Percentiles rank a stretch among this genome's conserved stretches.
phyloP scores from a whole-genome alignment of 306 rosid genomes.

The Malus asiatica region DNA sequence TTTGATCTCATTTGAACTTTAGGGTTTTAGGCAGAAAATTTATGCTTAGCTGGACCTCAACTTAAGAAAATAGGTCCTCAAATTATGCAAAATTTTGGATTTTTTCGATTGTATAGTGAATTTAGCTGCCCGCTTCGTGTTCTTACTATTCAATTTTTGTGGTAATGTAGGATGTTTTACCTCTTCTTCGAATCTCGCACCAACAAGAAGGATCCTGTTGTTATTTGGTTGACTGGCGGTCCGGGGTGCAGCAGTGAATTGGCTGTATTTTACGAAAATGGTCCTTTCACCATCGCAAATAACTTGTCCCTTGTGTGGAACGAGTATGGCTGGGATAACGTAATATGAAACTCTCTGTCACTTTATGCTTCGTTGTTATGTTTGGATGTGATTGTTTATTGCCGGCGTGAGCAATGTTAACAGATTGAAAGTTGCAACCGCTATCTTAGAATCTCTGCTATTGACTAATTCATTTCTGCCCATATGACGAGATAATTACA shows the following conservation, averaged over 20 bases:
- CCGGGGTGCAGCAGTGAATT: constrained; percentile 98
- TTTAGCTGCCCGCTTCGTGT: constrained; percentile 1
- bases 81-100: background rate
- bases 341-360: constrained; percentile 14
- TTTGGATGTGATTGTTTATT: background rate
- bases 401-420: background rate
- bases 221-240: constrained; percentile 97
- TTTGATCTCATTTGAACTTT: background rate
- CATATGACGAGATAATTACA: too few species aligned
- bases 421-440: background rate
- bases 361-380: background rate
- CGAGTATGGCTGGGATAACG: constrained; percentile 95
- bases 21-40: background rate
- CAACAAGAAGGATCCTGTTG: constrained; percentile 77
- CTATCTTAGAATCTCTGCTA: background rate
- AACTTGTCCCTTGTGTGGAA: constrained; percentile 92
- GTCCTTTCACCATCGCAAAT: constrained; percentile 75
- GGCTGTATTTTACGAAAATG: constrained; percentile 93
- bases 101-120: background rate
- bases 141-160: constrained; percentile 7
- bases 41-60: background rate
- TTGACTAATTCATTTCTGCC: background rate
- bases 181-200: constrained; percentile 82
- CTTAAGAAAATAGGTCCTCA: background rate
- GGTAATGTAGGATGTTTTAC: constrained; percentile 76